Base-by-base conservation (phyloP, 2,329 filamentous ascomycete species). In the Clarireedia hainanense region DNA sequence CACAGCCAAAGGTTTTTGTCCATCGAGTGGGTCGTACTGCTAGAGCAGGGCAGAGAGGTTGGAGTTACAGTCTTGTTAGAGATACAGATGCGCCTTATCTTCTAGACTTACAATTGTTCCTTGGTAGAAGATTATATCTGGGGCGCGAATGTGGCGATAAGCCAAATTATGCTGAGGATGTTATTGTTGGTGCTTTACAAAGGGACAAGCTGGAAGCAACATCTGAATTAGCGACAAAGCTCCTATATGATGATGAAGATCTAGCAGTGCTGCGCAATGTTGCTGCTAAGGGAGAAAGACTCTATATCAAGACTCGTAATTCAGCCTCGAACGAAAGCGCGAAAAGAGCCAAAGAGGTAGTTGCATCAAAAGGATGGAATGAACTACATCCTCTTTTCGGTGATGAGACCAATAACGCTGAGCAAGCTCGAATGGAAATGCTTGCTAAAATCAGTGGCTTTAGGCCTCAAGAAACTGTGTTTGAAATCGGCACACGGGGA, bases 11-110 rank as follows among this genome's bases (percentile, higher is more conserved):
- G 73, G 85, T 99, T 43, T 99, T 95, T 66, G 88, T 99, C 27
- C 94, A 99, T 72, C 86, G 94, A 69, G 94, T 99, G 47, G 94
- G 94, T 65, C 86, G 94, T 73, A 99, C 95, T 26, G 95, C 94
- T 42, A 84, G 94, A 80, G 95, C 95, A 46, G 94, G 92, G 14
- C 86, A 90, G 65, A 84, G 86, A 62, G 94, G 94, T 60, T 97
- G 94, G 94, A 88, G 87, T 73, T 99, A 96, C 73, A 96, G 89
- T 75, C 78, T 99, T 23, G 85, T 97, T 26, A 81, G 89, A 57
- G 89, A 95, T 62, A 82, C 87, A 1, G 94, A 99, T 71, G 84
- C 89, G 5, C 91, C 94, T 0, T 99, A 99, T 69, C 77, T 99
- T 4, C 76, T 99, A 5, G 94, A 99, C 71, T 76, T 99, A 53